Percentiles rank a stretch among this genome's conserved stretches.
Conservation (phyloP, 148 eudicot species). For the Oxyria digyna region DNA sequence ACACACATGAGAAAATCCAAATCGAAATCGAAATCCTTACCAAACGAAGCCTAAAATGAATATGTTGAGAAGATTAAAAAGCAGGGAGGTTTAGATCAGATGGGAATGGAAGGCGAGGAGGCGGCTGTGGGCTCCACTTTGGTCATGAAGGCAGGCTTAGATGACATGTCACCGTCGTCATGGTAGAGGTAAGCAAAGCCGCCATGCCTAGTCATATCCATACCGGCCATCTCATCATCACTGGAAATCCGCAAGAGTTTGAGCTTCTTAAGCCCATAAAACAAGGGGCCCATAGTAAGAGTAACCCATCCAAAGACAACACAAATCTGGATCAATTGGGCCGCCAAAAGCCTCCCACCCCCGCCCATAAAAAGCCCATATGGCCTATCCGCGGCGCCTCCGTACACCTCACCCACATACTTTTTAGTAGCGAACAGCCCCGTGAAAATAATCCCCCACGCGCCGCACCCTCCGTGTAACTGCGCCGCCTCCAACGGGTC, state of each 20-base stretch:
- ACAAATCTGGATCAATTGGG: slow-evolving; percentile 28
- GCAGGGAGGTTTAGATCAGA: too few species aligned
- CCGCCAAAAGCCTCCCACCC: slow-evolving; percentile 29
- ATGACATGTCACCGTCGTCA: slow-evolving; percentile 22
- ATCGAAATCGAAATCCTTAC: not conserved
- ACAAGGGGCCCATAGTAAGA: slow-evolving; percentile 33
- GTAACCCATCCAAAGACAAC: slow-evolving; percentile 38
- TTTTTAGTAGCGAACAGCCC: slow-evolving; percentile 26
- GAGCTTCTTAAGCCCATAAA: slow-evolving; percentile 16
- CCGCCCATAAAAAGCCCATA: slow-evolving; percentile 44
- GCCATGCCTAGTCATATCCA: slow-evolving; percentile 40
- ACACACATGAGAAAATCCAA: too few species aligned
- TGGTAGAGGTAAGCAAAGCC: slow-evolving; percentile 30
- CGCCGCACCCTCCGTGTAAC: slow-evolving; percentile 40
- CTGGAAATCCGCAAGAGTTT: slow-evolving; percentile 24
- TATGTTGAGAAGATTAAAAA: too few species aligned
- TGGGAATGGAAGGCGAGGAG: not conserved
- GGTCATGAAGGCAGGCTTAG: slow-evolving; percentile 5
- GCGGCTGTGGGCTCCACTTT: slow-evolving; percentile 17
- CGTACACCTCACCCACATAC: slow-evolving; percentile 26
- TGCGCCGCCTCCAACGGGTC: slow-evolving; percentile 50
- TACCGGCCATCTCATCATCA: slow-evolving; percentile 34
- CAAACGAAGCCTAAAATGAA: not conserved
- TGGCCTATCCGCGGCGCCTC: slow-evolving; percentile 15
- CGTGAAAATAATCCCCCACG: slow-evolving; percentile 40